Conservation (phyloP, 2,329 filamentous ascomycete genomes). For the Magnaporthales sp. region DNA sequence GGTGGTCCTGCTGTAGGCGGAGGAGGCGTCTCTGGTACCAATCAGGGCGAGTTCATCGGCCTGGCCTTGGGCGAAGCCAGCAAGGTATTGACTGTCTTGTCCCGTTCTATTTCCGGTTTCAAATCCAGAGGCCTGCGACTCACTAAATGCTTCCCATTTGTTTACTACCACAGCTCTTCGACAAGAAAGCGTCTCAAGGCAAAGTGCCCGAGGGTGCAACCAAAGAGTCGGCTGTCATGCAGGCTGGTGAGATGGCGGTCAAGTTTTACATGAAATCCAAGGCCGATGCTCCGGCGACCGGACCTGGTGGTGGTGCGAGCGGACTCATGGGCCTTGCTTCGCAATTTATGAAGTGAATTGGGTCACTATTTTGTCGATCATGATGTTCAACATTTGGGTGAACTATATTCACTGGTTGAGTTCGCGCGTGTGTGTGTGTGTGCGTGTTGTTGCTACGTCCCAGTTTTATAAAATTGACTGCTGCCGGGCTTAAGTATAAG, state of each 20-base stretch:
- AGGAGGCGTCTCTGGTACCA: conserved; percentile 15
- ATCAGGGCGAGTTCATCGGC: conserved; percentile 73
- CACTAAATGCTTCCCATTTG: background rate
- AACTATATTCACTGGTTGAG: conserved; percentile 17
- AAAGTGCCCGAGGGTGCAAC: conserved; percentile 49
- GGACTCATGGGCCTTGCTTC: conserved; percentile 36
- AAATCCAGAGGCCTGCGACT: background rate
- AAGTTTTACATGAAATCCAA: conserved; percentile 87
- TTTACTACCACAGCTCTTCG: conserved; percentile 41
- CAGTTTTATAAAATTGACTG: background rate
- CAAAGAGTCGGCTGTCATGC: conserved; percentile 73
- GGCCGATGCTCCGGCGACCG: conserved; percentile 34
- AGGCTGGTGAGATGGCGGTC: conserved; percentile 77
- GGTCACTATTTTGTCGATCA: background rate
- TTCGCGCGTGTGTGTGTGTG: conserved; percentile 8
- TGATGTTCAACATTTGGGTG: background rate
- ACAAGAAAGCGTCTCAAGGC: conserved; percentile 45
- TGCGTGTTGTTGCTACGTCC: background rate
- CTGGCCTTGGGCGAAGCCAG: conserved; percentile 83
- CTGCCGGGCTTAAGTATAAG: background rate
- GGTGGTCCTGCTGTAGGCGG: conserved; percentile 33
- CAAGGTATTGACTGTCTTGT: conserved; percentile 40
- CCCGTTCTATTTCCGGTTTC: background rate
- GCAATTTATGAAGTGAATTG: conserved; percentile 30
- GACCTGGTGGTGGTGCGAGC: conserved; percentile 34